Evolutionary conservation across 1,139 yeast species (phyloP).

Genomic region (Pichia sp.): DNA sequence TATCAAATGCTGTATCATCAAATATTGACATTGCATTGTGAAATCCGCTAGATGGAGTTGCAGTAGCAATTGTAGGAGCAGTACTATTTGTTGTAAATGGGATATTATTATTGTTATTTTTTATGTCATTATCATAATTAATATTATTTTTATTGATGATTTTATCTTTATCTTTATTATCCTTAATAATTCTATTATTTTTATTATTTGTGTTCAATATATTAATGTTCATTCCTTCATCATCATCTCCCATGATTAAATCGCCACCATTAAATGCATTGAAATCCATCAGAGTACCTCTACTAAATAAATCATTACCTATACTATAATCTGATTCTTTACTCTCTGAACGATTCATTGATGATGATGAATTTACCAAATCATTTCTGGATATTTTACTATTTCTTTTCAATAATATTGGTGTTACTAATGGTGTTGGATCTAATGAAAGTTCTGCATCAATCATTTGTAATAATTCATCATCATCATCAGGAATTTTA

Average conservation of each 20-base stretch:
- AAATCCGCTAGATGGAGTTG: background rate
- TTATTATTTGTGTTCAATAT: background rate
- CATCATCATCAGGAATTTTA: conserved; percentile 3
- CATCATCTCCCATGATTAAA: conserved; percentile 8
- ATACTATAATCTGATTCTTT: conserved; percentile 5
- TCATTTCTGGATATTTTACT: background rate
- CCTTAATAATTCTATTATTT: background rate
- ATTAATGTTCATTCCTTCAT: conserved; percentile 1
- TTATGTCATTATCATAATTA: no score
- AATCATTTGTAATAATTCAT: conserved; percentile 11
- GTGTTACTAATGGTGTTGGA: conserved; percentile 11
- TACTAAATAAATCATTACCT: conserved; percentile 1
- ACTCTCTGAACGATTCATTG: conserved; percentile 8
- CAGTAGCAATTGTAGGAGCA: no score
- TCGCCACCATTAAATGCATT: conserved; percentile 12
- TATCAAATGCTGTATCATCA: background rate
- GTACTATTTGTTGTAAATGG: no score
- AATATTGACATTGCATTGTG: background rate
- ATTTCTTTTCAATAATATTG: conserved; percentile 5
- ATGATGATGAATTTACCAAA: background rate
- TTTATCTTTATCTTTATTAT: background rate
- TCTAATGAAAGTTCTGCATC: conserved; percentile 13
- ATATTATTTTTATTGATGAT: background rate
- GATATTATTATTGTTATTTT: no score
- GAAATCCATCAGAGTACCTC: conserved; percentile 11